Evolutionary conservation across 768 basidiomycete genomes (phyloP).

Genomic region (Macrolepiota albuminosa): DNA sequence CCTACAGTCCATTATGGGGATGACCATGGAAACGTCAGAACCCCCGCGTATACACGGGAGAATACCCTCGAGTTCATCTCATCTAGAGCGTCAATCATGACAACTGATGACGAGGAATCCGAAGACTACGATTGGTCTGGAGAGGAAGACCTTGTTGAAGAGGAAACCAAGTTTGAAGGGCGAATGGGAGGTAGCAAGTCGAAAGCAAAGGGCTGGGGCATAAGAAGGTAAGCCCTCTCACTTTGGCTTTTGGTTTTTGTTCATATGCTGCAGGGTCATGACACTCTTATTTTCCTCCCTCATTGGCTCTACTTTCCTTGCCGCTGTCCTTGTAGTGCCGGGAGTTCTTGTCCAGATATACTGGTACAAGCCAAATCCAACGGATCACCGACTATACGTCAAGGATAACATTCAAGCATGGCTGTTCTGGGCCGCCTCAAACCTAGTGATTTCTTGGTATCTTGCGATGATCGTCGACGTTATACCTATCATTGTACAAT

Average conservation of each 20-base stretch:
- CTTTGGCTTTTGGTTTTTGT: neutral
- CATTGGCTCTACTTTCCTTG: constrained; percentile 64
- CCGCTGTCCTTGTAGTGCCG: constrained; percentile 55
- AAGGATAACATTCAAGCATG: constrained; percentile 68
- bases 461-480: constrained; percentile 71
- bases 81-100: constrained; percentile 38
- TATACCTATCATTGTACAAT: constrained; percentile 49
- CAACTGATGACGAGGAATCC: constrained; percentile 53
- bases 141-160: constrained; percentile 71
- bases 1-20: constrained; percentile 54
- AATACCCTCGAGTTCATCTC: constrained; percentile 26
- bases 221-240: constrained; percentile 40
- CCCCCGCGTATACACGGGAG: constrained; percentile 22
- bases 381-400: constrained; percentile 52
- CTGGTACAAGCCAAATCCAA: constrained; percentile 62
- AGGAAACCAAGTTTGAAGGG: constrained; percentile 62
- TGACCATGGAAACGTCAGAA: constrained; percentile 25
- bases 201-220: constrained; percentile 43
- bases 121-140: constrained; percentile 74
- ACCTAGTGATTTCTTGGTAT: constrained; percentile 75
- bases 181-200: constrained; percentile 46
- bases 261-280: constrained; percentile 38
- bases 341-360: constrained; percentile 63
- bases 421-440: constrained; percentile 80
- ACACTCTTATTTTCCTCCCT: constrained; percentile 66